Evolutionary conservation across 2,329 filamentous ascomycete species (phyloP).

Genomic region (Aspergillus hiratsukae): DNA sequence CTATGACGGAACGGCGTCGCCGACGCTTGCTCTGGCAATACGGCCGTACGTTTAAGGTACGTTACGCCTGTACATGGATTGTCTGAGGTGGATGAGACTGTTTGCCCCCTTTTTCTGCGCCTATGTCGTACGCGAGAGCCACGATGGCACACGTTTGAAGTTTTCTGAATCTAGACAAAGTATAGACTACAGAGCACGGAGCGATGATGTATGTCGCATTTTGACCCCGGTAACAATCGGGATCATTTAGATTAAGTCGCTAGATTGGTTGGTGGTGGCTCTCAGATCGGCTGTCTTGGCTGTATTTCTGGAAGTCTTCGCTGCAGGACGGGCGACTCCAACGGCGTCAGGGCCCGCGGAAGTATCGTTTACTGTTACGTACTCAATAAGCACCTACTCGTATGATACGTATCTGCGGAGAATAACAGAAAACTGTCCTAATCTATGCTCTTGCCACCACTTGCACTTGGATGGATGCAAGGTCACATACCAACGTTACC

Average conservation of each 20-base stretch:
- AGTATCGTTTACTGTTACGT: too few species aligned
- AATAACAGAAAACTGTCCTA: background rate
- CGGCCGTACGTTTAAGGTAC: background rate
- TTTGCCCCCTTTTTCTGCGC: background rate
- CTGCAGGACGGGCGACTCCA: slow-evolving; percentile 19
- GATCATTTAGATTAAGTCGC: slow-evolving; percentile 2
- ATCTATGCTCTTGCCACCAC: background rate
- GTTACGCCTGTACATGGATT: background rate
- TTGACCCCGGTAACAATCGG: slow-evolving; percentile 3
- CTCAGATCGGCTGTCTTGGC: slow-evolving; percentile 16
- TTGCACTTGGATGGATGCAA: background rate
- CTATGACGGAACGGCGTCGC: background rate
- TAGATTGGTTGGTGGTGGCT: slow-evolving; percentile 11
- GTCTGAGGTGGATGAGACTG: background rate
- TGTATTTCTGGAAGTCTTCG: slow-evolving; percentile 32
- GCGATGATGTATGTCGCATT: slow-evolving; percentile 5
- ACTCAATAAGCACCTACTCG: background rate
- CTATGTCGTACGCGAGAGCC: background rate
- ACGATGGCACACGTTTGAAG: background rate
- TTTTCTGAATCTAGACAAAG: background rate
- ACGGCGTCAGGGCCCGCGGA: background rate
- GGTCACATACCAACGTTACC: background rate
- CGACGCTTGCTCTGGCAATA: too few species aligned
- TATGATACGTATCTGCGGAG: background rate
- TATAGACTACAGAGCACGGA: background rate